Conservation (phyloP, 148 eudicot genomes). For the Amaranthus cruentus region DNA sequence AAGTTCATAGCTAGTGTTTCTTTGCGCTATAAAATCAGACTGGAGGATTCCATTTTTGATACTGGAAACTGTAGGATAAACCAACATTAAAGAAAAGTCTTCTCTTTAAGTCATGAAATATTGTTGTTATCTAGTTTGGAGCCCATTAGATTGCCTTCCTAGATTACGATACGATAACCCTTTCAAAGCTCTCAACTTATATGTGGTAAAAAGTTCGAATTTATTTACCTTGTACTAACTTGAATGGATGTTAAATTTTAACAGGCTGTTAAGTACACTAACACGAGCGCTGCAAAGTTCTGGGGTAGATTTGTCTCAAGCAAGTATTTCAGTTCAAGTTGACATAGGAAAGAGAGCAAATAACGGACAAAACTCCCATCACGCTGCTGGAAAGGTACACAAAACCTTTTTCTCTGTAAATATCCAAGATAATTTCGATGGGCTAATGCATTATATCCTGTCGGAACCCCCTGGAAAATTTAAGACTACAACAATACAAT, state of each 20-base stretch:
- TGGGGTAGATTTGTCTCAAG: conserved; percentile 86
- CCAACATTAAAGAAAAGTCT: neutral
- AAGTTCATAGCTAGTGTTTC: neutral
- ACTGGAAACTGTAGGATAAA: no score
- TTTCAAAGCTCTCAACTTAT: neutral
- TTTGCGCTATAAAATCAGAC: no score
- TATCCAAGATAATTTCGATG: neutral
- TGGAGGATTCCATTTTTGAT: no score
- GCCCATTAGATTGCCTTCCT: neutral
- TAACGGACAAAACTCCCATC: conserved; percentile 25
- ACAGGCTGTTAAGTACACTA: conserved; percentile 68
- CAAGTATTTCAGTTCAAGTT: conserved; percentile 83
- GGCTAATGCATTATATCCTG: no score
- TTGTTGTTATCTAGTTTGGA: neutral
- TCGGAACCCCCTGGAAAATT: no score
- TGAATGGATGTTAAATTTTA: conserved; percentile 13
- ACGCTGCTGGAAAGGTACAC: conserved; percentile 48
- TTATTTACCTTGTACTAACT: neutral
- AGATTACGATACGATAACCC: neutral
- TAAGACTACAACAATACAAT: no score
- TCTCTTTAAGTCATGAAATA: neutral
- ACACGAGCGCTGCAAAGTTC: conserved; percentile 82
- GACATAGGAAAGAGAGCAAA: conserved; percentile 80
- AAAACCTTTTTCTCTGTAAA: neutral
- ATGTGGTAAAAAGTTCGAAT: neutral